Evolutionary conservation across 2,329 filamentous ascomycete genomes (phyloP).

Genomic region (Botrytis galanthina): DNA sequence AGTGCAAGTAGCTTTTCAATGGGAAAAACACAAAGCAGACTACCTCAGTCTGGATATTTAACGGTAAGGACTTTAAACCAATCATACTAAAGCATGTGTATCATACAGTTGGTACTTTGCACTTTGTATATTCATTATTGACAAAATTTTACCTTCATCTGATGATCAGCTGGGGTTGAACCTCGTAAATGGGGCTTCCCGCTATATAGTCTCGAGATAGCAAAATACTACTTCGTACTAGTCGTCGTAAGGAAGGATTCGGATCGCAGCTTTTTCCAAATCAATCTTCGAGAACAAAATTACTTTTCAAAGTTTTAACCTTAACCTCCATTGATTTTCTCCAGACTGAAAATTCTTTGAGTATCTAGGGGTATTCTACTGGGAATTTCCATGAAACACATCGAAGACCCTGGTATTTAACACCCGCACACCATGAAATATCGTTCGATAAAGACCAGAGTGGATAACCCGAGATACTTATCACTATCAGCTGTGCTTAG

Average conservation of each 20-base stretch:
- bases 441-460: neutral
- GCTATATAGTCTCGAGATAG: neutral
- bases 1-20: neutral
- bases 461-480: neutral
- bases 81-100: neutral
- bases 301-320: neutral
- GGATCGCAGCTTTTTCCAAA: neutral
- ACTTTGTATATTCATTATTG: neutral
- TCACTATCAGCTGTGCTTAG: neutral
- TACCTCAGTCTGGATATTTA: neutral
- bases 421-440: neutral
- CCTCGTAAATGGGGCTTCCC: neutral
- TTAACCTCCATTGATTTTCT: neutral
- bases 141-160: neutral
- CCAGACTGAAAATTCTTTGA: neutral
- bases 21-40: neutral
- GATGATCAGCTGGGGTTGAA: neutral
- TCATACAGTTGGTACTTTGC: neutral
- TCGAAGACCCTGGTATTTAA: neutral
- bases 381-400: neutral
- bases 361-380: neutral
- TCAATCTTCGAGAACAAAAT: neutral
- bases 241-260: neutral
- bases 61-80: neutral
- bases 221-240: neutral